A percentile compares a stretch with the other conserved stretches of the same genome.
phyloP scores from a whole-genome alignment of 805 yeast species.

The Kuraishia hungarica region DNA sequence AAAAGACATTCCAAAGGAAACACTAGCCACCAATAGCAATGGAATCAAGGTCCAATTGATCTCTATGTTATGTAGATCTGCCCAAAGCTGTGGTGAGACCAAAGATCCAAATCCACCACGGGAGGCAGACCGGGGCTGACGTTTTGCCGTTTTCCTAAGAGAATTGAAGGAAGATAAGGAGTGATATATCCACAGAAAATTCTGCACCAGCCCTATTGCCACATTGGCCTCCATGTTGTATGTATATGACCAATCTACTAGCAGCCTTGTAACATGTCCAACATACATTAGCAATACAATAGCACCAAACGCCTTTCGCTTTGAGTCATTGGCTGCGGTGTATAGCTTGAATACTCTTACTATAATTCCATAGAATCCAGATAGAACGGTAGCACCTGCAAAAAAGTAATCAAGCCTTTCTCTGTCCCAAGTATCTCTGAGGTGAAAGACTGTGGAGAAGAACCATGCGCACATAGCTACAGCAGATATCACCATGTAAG shows the following conservation, averaged over 20 bases:
- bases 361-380: constrained; percentile 66
- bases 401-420: constrained; percentile 87
- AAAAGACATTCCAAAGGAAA: constrained; percentile 73
- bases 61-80: constrained; percentile 17
- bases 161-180: constrained; percentile 21
- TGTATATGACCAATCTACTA: constrained; percentile 77
- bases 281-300: constrained; percentile 43
- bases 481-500: constrained; percentile 40
- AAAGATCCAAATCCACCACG: neutral
- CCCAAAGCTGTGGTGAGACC: constrained; percentile 4
- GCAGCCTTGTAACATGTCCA: constrained; percentile 58
- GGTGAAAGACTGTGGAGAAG: constrained; percentile 78
- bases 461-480: constrained; percentile 85
- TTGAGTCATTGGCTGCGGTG: constrained; percentile 15
- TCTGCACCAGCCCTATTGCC: constrained; percentile 67
- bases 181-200: constrained; percentile 39
- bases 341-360: constrained; percentile 58
- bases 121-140: neutral
- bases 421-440: constrained; percentile 72
- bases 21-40: constrained; percentile 37
- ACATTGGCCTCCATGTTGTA: constrained; percentile 93
- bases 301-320: constrained; percentile 27
- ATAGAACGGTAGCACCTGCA: constrained; percentile 82
- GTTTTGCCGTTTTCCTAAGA: constrained; percentile 7
- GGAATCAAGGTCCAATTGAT: constrained; percentile 44